Percentiles rank a stretch among this genome's conserved stretches.
These are phyloP conservation scores for Nematodospora anomalae DNA, from an alignment of 1,139 yeast species.

Conservation along the genomic window DNA sequence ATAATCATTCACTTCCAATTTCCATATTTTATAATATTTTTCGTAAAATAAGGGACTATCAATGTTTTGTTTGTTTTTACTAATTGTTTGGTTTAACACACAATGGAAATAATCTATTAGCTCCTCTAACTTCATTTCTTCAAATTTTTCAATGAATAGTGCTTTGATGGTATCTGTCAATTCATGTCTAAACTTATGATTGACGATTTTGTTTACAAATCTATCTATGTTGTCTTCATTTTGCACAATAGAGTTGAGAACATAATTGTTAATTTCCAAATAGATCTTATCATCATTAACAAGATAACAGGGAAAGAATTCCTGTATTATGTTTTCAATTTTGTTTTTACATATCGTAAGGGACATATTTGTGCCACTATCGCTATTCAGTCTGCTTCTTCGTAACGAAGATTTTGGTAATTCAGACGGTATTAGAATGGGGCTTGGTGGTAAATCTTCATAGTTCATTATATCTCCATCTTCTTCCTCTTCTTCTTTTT, in stretches of 20 bases:
- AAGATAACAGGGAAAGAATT: conserved; percentile 12
- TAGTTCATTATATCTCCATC: conserved; percentile 8
- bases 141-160: conserved; percentile 21
- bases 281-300: conserved; percentile 11
- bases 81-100: conserved; percentile 8
- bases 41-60: conserved; percentile 14
- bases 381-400: conserved; percentile 5
- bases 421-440: conserved; percentile 12
- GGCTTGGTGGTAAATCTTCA: conserved; percentile 15
- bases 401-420: conserved; percentile 14
- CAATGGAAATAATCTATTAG: conserved; percentile 15
- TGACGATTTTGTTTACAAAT: conserved; percentile 14
- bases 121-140: conserved; percentile 19
- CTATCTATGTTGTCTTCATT: conserved; percentile 13
- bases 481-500: conserved; percentile 4
- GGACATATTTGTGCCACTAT: conserved; percentile 1
- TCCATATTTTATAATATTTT: conserved; percentile 17
- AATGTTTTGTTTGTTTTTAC: background rate
- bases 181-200: conserved; percentile 12
- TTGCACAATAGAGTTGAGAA: conserved; percentile 18
- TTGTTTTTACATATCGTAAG: conserved; percentile 11
- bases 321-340: conserved; percentile 13
- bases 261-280: conserved; percentile 13
- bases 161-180: conserved; percentile 18
- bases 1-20: conserved; percentile 13